A percentile compares a stretch with the other conserved stretches of the same genome.
Conservation (phyloP, 495 filamentous ascomycete genomes). For the Hypoxylon cercidicola region DNA sequence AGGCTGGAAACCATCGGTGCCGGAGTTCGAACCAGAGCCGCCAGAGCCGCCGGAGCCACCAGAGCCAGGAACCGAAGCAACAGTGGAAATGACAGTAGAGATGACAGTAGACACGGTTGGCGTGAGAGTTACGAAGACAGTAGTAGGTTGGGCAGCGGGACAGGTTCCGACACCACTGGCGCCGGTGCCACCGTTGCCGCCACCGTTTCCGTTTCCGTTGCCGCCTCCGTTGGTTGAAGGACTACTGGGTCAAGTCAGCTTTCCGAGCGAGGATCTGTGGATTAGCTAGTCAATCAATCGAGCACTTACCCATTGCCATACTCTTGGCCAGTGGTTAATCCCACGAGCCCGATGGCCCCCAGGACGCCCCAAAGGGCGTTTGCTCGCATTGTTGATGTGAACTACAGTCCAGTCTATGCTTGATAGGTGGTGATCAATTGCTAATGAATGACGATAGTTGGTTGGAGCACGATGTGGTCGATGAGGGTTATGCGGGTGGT, state of each 20-base stretch:
- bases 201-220: slow-evolving; percentile 19
- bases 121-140: slow-evolving; percentile 51
- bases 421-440: slow-evolving; percentile 18
- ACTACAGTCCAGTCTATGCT: slow-evolving; percentile 26
- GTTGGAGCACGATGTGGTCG: slow-evolving; percentile 20
- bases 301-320: slow-evolving; percentile 43
- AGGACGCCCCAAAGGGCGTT: slow-evolving; percentile 41
- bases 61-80: slow-evolving; percentile 34
- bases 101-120: slow-evolving; percentile 38
- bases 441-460: slow-evolving; percentile 38
- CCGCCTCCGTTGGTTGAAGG: slow-evolving; percentile 18
- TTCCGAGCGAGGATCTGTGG: not conserved
- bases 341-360: slow-evolving; percentile 37
- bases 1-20: slow-evolving; percentile 26
- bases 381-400: slow-evolving; percentile 37
- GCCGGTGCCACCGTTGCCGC: slow-evolving; percentile 6
- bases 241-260: slow-evolving; percentile 20
- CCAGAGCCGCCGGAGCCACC: slow-evolving; percentile 25
- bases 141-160: slow-evolving; percentile 41
- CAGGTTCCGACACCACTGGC: slow-evolving; percentile 38
- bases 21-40: slow-evolving; percentile 33
- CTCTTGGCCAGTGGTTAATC: slow-evolving; percentile 41
- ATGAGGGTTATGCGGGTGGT: not conserved
- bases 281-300: not conserved
- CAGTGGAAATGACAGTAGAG: slow-evolving; percentile 45